A percentile compares a stretch with the other conserved stretches of the same genome.
These are phyloP conservation scores for Noccaea bulbosa DNA, from an alignment of 345 rosid species.

Conservation along the genomic window DNA sequence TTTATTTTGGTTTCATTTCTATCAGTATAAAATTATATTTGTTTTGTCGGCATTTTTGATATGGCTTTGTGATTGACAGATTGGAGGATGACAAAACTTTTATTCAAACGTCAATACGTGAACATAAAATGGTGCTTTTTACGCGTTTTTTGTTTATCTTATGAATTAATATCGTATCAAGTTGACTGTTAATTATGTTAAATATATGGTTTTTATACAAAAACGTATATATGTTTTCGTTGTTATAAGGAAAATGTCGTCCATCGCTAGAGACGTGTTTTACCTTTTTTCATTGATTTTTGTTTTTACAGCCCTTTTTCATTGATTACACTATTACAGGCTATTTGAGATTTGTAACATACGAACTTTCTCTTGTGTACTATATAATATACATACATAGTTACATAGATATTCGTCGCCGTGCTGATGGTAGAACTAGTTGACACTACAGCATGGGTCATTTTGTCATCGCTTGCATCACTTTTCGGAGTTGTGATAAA, in stretches of 20 bases:
- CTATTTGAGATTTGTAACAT: background rate
- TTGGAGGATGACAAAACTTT: conserved; percentile 17
- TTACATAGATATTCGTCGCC: background rate
- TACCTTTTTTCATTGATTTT: too few species aligned
- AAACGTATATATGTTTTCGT: too few species aligned
- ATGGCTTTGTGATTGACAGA: background rate
- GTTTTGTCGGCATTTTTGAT: conserved; percentile 3
- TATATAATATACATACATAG: background rate
- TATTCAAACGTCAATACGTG: conserved; percentile 11
- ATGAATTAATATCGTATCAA: background rate
- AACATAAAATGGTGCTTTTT: conserved; percentile 12
- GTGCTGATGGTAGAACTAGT: conserved; percentile 27
- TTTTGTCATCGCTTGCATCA: conserved; percentile 34
- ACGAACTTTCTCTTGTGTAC: background rate
- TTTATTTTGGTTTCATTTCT: conserved; percentile 1
- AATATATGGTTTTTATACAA: too few species aligned
- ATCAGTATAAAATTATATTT: background rate
- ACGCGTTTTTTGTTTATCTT: conserved; percentile 27
- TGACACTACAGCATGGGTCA: conserved; percentile 24
- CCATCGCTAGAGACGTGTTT: too few species aligned
- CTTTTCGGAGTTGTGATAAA: conserved; percentile 25
- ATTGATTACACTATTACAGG: background rate
- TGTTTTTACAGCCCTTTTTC: too few species aligned
- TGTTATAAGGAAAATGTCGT: too few species aligned
- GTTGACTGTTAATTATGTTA: background rate